Percentiles rank a stretch among this genome's conserved stretches.
These are phyloP conservation scores for Carex pumila DNA, from an alignment of 176 grass and related monocot genomes.

Conservation along the genomic window DNA sequence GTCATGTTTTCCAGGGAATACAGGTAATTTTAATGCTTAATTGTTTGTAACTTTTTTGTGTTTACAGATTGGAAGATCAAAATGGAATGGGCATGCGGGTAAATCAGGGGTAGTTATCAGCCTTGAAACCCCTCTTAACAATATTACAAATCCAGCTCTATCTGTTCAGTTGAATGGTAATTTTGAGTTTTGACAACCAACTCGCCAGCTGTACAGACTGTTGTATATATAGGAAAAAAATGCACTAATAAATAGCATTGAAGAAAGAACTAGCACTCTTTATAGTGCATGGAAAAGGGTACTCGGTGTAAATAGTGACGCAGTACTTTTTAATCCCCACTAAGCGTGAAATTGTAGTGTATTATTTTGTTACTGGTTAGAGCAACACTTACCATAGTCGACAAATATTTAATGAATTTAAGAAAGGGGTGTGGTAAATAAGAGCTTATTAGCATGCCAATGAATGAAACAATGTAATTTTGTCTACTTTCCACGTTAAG, in stretches of 20 bases:
- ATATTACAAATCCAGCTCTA: constrained; percentile 47
- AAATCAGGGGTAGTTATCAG: constrained; percentile 71
- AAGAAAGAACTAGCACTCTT: neutral
- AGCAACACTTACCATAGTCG: neutral
- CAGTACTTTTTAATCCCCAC: neutral
- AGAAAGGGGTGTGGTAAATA: neutral
- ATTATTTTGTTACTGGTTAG: neutral
- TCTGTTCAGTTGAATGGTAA: constrained; percentile 83
- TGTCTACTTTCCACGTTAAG: neutral
- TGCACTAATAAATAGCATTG: constrained; percentile 7
- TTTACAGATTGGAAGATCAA: constrained; percentile 83
- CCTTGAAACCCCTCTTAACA: constrained; percentile 66
- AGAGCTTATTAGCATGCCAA: neutral
- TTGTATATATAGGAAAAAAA: constrained; percentile 38
- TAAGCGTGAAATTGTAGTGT: neutral
- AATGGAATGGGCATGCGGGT: constrained; percentile 75
- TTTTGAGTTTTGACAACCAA: constrained; percentile 55
- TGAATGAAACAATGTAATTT: neutral
- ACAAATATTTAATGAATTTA: neutral
- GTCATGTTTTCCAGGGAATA: neutral
- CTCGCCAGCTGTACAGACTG: constrained; percentile 23
- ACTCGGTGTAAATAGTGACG: constrained; percentile 9
- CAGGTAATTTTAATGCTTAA: neutral
- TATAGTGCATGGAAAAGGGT: neutral
- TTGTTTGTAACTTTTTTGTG: neutral